A percentile compares a stretch with the other conserved stretches of the same genome.
Conservation (phyloP, 345 rosid species). For the Hibiscus syriacus region DNA sequence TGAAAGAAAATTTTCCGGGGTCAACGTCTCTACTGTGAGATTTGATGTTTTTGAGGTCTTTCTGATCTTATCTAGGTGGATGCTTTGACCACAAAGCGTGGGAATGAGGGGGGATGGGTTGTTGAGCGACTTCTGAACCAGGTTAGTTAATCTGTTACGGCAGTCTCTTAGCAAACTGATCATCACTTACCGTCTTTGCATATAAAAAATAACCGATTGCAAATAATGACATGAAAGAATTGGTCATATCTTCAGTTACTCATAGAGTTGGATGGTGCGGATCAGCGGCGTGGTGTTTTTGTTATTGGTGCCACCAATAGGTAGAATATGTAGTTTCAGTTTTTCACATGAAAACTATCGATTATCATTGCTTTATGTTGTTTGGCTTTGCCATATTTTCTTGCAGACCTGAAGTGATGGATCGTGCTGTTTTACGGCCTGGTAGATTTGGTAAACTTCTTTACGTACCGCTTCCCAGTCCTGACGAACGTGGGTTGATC, state of each 20-base stretch:
- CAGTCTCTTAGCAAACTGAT: not conserved
- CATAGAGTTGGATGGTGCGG: slow-evolving; percentile 85
- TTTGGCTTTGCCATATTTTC: slow-evolving; percentile 12
- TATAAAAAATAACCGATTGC: not conserved
- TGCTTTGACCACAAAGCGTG: slow-evolving; percentile 87
- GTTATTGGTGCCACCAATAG: slow-evolving; percentile 94
- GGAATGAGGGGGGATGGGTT: slow-evolving; percentile 89
- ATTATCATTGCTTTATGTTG: not conserved
- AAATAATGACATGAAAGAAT: not conserved
- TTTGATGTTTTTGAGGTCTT: not conserved
- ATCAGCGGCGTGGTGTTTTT: slow-evolving; percentile 62
- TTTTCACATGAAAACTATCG: not conserved
- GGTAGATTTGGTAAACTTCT: slow-evolving; percentile 91
- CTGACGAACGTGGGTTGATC: slow-evolving; percentile 74
- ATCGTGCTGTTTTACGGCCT: slow-evolving; percentile 77
- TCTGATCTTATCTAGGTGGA: slow-evolving; percentile 60
- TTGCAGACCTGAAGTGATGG: slow-evolving; percentile 86
- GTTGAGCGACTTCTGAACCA: slow-evolving; percentile 68
- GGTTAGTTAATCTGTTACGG: slow-evolving; percentile 27
- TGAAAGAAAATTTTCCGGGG: not conserved
- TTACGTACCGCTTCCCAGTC: slow-evolving; percentile 69
- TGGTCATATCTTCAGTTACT: slow-evolving; percentile 49
- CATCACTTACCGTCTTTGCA: not conserved
- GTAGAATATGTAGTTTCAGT: slow-evolving; percentile 14
- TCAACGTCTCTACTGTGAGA: not conserved